Base-by-base conservation (phyloP, 192 early-diverging fungal genomes). In the Pilobolus umbonatus region DNA sequence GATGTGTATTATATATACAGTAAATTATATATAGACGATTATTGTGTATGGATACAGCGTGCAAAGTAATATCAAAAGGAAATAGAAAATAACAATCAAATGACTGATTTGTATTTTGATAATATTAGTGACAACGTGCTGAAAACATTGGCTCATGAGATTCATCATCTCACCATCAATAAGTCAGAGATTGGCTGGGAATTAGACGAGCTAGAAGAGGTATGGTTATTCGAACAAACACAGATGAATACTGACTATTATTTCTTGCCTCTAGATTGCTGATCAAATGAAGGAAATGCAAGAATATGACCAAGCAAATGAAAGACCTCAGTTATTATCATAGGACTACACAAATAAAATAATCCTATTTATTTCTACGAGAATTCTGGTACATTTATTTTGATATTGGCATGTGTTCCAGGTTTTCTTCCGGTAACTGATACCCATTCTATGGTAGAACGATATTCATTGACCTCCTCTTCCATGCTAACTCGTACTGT, bases 11-110 rank as follows among this genome's bases (percentile, higher is more conserved):
- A 93, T 64, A 68, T 96, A 5, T 89, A 96, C 55, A 84, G 88
- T 65, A 87, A 91, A 72, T 71, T 96, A 17, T 96, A 75, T 68
- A 34, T 99, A 15, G 93, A 93, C 65, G 95, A 99, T 68, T 99
- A 99, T 69, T 98, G 94, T 71, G 78, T 91, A 19, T 99, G 96
- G 96, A 76, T 95, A 39, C 94, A 95, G 58, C 78, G 74, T 40
- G 78, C 89, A 21, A 83, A 68, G 86, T 87, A 77, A 72, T 42
- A 22, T 15, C 6, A 19, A 25, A 32, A n/a, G 17, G 56, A 48
- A 51, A 48, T 3, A 40, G 28, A 43, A 5, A 7, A 15, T 35
- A 36, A 36, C 15, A 29, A 30, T 46, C 59, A 19, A 30, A 21
- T 9, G 24, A 47, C 15, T 7, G 47, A 6, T 40, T 19, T 60